Conservation (phyloP, 2,329 filamentous ascomycete genomes). For the Trematosphaeria pertusa region DNA sequence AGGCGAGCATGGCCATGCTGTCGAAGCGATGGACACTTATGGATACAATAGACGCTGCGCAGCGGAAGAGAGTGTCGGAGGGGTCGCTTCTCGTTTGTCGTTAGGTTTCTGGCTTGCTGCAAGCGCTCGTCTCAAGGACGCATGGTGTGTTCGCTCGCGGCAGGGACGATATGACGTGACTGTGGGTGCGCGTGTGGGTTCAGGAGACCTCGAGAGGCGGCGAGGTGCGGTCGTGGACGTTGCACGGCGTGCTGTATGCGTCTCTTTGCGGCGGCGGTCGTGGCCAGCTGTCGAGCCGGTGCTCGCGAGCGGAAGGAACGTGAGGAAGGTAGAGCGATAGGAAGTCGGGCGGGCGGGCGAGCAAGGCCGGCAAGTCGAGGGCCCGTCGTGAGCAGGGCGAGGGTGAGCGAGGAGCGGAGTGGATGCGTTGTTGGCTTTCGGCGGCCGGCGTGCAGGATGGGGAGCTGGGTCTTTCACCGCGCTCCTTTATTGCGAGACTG, state of each 20-base stretch:
- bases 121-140: conserved; percentile 13
- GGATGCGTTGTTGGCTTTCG: background rate
- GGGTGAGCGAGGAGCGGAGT: background rate
- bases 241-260: conserved; percentile 12
- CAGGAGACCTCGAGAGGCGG: conserved; percentile 18
- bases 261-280: too few species aligned
- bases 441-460: conserved; percentile 10
- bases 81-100: conserved; percentile 9
- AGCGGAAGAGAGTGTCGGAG: too few species aligned
- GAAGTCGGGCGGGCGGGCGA: too few species aligned
- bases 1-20: conserved; percentile 78
- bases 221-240: conserved; percentile 19
- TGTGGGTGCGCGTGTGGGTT: conserved; percentile 1
- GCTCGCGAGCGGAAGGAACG: background rate
- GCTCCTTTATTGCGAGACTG: conserved; percentile 12
- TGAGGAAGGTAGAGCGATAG: too few species aligned
- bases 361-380: background rate
- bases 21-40: too few species aligned
- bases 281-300: background rate
- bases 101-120: conserved; percentile 7
- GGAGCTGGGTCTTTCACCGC: background rate
- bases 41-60: too few species aligned
- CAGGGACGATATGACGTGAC: background rate
- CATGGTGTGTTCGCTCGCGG: conserved; percentile 15
- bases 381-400: conserved; percentile 4